phyloP scores from a whole-genome alignment of 2,329 filamentous ascomycete genomes.

The Apiospora kogelbergensis region DNA sequence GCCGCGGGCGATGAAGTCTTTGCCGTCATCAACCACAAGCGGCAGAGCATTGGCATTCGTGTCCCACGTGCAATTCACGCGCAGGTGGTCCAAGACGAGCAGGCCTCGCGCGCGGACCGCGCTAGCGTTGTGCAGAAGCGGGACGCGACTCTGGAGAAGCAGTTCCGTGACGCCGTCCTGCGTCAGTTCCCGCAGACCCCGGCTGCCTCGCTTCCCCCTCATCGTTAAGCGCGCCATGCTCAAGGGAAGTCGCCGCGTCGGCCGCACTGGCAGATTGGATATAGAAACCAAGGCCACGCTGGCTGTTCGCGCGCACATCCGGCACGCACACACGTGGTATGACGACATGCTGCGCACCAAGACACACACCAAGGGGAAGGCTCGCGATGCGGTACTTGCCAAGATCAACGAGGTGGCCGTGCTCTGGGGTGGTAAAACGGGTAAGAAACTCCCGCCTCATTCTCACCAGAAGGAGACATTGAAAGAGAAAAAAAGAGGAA shows the following conservation, averaged over 20 bases:
- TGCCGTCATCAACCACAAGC: conserved; percentile 30
- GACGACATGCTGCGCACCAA: conserved; percentile 34
- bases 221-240: conserved; percentile 42
- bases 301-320: conserved; percentile 49
- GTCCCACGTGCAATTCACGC: conserved; percentile 36
- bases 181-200: conserved; percentile 43
- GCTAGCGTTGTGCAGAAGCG: conserved; percentile 31
- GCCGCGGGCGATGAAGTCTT: conserved; percentile 34
- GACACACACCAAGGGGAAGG: background rate
- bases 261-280: conserved; percentile 39
- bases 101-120: conserved; percentile 31
- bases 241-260: conserved; percentile 48
- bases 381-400: background rate
- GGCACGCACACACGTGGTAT: conserved; percentile 49
- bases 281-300: conserved; percentile 41
- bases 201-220: conserved; percentile 27
- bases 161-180: conserved; percentile 35
- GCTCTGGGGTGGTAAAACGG: conserved; percentile 18
- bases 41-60: conserved; percentile 35
- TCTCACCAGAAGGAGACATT: background rate
- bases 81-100: conserved; percentile 23
- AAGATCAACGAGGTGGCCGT: conserved; percentile 12
- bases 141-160: conserved; percentile 32
- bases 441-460: background rate
- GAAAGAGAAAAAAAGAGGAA: no score